Evolutionary conservation across 371 early-diverging fungal genomes (phyloP).

Genomic region (Lichtheimia ornata): DNA sequence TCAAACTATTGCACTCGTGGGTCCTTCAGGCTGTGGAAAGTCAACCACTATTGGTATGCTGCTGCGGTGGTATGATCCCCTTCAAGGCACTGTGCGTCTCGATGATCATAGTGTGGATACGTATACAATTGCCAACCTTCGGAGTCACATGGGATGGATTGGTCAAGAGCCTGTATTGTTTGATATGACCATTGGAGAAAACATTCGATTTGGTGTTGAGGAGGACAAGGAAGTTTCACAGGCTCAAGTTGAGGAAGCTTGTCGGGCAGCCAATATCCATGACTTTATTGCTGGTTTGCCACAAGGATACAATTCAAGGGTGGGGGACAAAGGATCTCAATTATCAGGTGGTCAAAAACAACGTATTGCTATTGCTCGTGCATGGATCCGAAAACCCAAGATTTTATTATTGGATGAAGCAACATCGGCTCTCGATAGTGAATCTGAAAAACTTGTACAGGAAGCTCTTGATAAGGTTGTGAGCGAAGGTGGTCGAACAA

Average conservation of each 20-base stretch:
- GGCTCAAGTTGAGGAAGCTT: conserved; percentile 46
- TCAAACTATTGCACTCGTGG: conserved; percentile 67
- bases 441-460: conserved; percentile 90
- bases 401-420: conserved; percentile 91
- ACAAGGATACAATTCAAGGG: conserved; percentile 75
- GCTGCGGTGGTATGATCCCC: conserved; percentile 80
- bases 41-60: conserved; percentile 76
- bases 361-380: conserved; percentile 62
- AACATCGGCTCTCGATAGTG: conserved; percentile 90
- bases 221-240: conserved; percentile 40
- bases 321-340: conserved; percentile 82
- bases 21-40: conserved; percentile 33
- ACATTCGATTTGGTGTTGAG: conserved; percentile 66
- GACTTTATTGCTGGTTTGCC: conserved; percentile 75
- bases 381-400: conserved; percentile 36
- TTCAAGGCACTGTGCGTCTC: conserved; percentile 51
- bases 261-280: conserved; percentile 59
- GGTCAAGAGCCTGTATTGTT: conserved; percentile 87
- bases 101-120: conserved; percentile 65
- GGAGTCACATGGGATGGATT: conserved; percentile 67
- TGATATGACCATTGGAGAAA: conserved; percentile 73
- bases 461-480: conserved; percentile 80
- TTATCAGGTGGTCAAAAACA: conserved; percentile 93
- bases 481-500: conserved; percentile 58
- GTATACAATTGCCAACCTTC: conserved; percentile 50